These are phyloP conservation scores for Magnaporthales sp. DNA, from an alignment of 2,329 filamentous ascomycete species.

Conservation along the genomic window DNA sequence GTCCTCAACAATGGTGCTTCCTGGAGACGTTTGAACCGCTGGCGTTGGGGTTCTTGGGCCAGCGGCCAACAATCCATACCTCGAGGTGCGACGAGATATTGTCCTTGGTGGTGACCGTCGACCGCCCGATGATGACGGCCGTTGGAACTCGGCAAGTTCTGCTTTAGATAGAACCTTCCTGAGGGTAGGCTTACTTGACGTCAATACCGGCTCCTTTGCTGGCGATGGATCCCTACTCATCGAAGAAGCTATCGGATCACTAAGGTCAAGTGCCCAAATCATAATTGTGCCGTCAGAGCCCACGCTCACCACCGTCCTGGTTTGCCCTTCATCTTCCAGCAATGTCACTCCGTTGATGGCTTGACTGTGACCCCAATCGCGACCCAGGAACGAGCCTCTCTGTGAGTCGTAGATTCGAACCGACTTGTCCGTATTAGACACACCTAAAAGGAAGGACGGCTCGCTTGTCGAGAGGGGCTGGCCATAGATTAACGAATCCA, in stretches of 20 bases:
- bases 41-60: conserved; percentile 26
- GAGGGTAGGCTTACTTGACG: conserved; percentile 61
- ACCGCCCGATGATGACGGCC: conserved; percentile 36
- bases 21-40: conserved; percentile 17
- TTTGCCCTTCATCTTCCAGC: conserved; percentile 43
- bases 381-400: conserved; percentile 67
- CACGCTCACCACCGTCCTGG: conserved; percentile 59
- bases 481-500: conserved; percentile 66
- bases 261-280: conserved; percentile 58
- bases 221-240: conserved; percentile 45
- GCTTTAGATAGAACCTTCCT: conserved; percentile 79
- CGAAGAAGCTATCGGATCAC: conserved; percentile 29
- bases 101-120: conserved; percentile 47
- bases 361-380: conserved; percentile 93
- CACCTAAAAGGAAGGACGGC: conserved; percentile 65
- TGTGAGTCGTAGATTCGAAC: conserved; percentile 80
- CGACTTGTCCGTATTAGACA: conserved; percentile 93
- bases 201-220: conserved; percentile 29
- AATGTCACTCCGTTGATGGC: conserved; percentile 80
- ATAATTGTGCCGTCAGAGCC: conserved; percentile 77
- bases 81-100: conserved; percentile 45
- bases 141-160: conserved; percentile 73
- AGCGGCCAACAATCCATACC: conserved; percentile 32
- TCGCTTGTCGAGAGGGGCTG: conserved; percentile 41
- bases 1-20: conserved; percentile 31